Evolutionary conservation across 2,329 filamentous ascomycete genomes (phyloP).

Genomic region (Sphaerulina musiva): DNA sequence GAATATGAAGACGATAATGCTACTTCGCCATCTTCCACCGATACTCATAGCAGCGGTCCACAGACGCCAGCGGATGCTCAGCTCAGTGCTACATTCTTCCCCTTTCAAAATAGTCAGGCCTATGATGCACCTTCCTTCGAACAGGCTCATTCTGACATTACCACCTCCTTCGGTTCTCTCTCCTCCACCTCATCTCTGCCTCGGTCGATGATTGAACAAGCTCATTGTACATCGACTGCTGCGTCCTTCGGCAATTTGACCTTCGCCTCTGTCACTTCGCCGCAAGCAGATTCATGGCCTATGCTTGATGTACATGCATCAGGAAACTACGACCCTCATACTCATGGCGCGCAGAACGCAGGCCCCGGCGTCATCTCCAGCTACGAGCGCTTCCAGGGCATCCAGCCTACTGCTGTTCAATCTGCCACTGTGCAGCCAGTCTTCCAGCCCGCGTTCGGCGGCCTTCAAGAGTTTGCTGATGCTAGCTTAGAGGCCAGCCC

Average conservation of each 20-base stretch:
- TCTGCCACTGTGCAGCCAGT: neutral
- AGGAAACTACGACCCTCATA: neutral
- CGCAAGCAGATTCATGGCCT: slow-evolving; percentile 1
- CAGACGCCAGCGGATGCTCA: slow-evolving; percentile 16
- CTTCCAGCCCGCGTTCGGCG: neutral
- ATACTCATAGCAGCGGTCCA: slow-evolving; percentile 16
- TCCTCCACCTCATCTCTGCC: neutral
- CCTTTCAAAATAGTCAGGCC: neutral
- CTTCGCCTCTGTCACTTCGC: neutral
- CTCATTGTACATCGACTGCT: neutral
- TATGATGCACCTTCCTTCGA: neutral
- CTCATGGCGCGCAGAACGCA: neutral
- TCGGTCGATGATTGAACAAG: neutral
- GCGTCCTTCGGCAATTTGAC: slow-evolving; percentile 4
- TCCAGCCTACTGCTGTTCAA: neutral
- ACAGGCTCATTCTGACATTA: neutral
- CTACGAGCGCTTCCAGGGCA: neutral
- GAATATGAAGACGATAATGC: slow-evolving; percentile 19
- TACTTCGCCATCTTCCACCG: slow-evolving; percentile 19
- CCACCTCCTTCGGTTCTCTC: neutral
- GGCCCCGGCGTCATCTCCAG: neutral
- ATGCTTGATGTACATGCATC: neutral
- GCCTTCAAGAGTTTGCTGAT: slow-evolving; percentile 1
- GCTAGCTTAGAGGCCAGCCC: neutral
- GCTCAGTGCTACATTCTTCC: neutral